Conservation (phyloP, 2,329 filamentous ascomycete species). For the Lecanicillium sp. region DNA sequence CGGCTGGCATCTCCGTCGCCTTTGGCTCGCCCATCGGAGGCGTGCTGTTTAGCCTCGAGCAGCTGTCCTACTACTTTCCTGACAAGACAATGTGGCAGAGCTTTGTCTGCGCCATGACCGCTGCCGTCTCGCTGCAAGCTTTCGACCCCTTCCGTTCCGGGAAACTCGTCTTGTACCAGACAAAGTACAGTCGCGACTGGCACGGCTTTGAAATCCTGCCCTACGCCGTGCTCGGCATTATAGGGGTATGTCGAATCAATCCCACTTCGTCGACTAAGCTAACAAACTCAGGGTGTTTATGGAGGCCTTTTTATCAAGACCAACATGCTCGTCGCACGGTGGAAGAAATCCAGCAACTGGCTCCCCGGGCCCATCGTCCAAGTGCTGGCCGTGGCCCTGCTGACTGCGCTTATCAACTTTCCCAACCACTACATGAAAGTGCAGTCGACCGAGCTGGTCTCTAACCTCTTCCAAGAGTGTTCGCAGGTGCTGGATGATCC, state of each 20-base stretch:
- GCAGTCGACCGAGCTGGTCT: slow-evolving; percentile 85
- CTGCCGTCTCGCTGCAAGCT: slow-evolving; percentile 85
- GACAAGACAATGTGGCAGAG: slow-evolving; percentile 99
- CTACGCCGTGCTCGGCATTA: slow-evolving; percentile 76
- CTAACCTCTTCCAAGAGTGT: slow-evolving; percentile 88
- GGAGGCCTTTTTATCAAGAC: slow-evolving; percentile 91
- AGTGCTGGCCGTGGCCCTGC: slow-evolving; percentile 69
- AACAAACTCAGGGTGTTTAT: slow-evolving; percentile 62
- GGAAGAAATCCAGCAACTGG: slow-evolving; percentile 62
- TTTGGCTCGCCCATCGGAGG: slow-evolving; percentile 93
- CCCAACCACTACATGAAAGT: slow-evolving; percentile 95
- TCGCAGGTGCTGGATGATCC: slow-evolving; percentile 74
- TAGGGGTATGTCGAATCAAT: slow-evolving; percentile 50
- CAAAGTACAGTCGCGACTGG: slow-evolving; percentile 87
- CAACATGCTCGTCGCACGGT: slow-evolving; percentile 80
- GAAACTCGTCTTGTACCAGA: slow-evolving; percentile 92
- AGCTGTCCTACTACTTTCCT: slow-evolving; percentile 94
- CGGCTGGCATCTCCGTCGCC: slow-evolving; percentile 86
- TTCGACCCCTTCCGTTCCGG: slow-evolving; percentile 93
- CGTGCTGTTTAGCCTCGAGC: slow-evolving; percentile 93
- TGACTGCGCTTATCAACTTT: slow-evolving; percentile 88
- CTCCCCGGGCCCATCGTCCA: slow-evolving; percentile 71
- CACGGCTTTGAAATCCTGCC: slow-evolving; percentile 90
- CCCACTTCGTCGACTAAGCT: slow-evolving; percentile 11
- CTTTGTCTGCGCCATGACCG: slow-evolving; percentile 99